Evolutionary conservation across 2,329 filamentous ascomycete genomes (phyloP).

Genomic region (Rachicladosporium sp.): DNA sequence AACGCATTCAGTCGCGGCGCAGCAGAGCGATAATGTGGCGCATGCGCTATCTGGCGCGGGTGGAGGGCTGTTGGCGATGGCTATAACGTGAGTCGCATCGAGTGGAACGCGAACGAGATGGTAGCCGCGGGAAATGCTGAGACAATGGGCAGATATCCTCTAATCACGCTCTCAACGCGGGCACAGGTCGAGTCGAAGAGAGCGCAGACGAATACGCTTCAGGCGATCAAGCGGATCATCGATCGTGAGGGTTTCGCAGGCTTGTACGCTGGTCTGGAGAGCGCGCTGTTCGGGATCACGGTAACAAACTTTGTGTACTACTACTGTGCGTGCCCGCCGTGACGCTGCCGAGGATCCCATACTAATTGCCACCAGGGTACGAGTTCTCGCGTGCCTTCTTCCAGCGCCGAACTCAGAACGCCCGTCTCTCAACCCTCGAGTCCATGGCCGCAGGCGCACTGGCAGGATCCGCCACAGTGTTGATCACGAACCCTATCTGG

Average conservation of each 20-base stretch:
- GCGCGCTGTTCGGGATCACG: slow-evolving; percentile 91
- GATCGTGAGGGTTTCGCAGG: slow-evolving; percentile 81
- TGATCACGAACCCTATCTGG: slow-evolving; percentile 98
- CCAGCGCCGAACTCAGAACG: slow-evolving; percentile 59
- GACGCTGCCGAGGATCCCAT: neutral
- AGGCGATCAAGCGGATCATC: slow-evolving; percentile 75
- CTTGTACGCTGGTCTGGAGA: slow-evolving; percentile 86
- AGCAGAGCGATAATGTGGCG: slow-evolving; percentile 89
- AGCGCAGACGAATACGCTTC: slow-evolving; percentile 70
- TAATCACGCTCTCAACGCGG: slow-evolving; percentile 93
- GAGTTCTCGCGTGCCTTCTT: slow-evolving; percentile 90
- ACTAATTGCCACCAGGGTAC: slow-evolving; percentile 48
- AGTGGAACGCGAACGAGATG: slow-evolving; percentile 3
- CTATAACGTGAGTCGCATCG: slow-evolving; percentile 57
- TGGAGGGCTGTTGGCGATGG: slow-evolving; percentile 89
- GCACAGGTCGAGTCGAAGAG: slow-evolving; percentile 96
- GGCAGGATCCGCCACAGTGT: slow-evolving; percentile 83
- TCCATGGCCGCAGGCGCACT: slow-evolving; percentile 91
- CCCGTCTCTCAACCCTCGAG: slow-evolving; percentile 81
- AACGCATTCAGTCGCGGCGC: slow-evolving; percentile 42
- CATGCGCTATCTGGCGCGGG: slow-evolving; percentile 88
- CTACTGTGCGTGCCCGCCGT: slow-evolving; percentile 51
- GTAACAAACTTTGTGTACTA: slow-evolving; percentile 99
- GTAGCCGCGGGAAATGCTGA: slow-evolving; percentile 5
- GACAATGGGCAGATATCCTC: slow-evolving; percentile 56